These are phyloP conservation scores for Tardiomyces blankii DNA, from an alignment of 1,139 yeast species.

Conservation along the genomic window DNA sequence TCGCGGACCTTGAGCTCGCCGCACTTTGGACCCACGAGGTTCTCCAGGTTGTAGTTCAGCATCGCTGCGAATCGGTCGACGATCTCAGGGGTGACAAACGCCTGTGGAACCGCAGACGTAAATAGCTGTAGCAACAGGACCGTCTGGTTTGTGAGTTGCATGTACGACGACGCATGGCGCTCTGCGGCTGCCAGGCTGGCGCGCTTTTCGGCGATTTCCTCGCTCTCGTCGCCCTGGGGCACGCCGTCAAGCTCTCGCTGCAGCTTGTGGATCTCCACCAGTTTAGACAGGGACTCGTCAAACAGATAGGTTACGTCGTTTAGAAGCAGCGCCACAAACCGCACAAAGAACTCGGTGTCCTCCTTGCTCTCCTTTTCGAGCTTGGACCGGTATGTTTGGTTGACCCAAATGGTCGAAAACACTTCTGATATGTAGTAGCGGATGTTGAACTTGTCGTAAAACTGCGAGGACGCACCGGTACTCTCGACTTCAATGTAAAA, in stretches of 20 bases:
- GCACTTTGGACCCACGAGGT: slow-evolving; percentile 92
- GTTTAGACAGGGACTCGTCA: slow-evolving; percentile 80
- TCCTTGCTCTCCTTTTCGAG: slow-evolving; percentile 54
- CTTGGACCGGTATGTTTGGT: slow-evolving; percentile 54
- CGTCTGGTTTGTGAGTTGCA: slow-evolving; percentile 77
- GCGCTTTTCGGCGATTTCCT: background rate
- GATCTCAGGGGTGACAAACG: slow-evolving; percentile 80
- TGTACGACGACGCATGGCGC: slow-evolving; percentile 66
- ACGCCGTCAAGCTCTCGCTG: slow-evolving; percentile 42
- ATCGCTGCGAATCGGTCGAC: slow-evolving; percentile 91
- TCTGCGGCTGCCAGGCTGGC: slow-evolving; percentile 50
- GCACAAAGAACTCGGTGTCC: slow-evolving; percentile 66
- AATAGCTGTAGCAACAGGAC: slow-evolving; percentile 69
- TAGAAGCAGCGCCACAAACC: slow-evolving; percentile 88
- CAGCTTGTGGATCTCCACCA: slow-evolving; percentile 63
- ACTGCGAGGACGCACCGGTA: slow-evolving; percentile 92
- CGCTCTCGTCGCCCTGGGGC: background rate
- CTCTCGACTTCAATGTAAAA: slow-evolving; percentile 92
- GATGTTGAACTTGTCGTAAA: slow-evolving; percentile 89
- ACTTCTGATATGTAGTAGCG: slow-evolving; percentile 80
- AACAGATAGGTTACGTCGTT: slow-evolving; percentile 87
- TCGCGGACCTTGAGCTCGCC: slow-evolving; percentile 74
- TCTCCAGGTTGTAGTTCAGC: slow-evolving; percentile 84
- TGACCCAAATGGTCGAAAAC: slow-evolving; percentile 74
- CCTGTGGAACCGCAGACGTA: slow-evolving; percentile 76